These are phyloP conservation scores for Trichoderma oligosporum DNA, from an alignment of 2,329 filamentous ascomycete genomes.

Conservation along the genomic window DNA sequence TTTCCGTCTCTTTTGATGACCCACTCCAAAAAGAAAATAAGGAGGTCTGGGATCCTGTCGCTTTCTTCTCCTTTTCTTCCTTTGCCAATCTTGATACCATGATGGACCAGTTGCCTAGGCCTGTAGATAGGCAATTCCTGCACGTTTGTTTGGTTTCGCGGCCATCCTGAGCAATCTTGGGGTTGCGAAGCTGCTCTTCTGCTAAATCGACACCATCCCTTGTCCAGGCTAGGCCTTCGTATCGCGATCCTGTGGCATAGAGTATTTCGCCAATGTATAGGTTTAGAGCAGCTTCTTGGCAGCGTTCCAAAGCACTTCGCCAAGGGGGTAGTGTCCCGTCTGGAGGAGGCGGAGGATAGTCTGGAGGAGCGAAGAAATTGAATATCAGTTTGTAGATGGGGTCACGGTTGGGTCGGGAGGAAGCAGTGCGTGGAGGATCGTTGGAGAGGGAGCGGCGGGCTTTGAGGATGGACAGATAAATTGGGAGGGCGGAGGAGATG, in stretches of 20 bases:
- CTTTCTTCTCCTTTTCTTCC: conserved; percentile 43
- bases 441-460: conserved; percentile 62
- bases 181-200: conserved; percentile 59
- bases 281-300: conserved; percentile 82
- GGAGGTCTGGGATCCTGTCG: conserved; percentile 31
- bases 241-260: conserved; percentile 58
- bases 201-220: conserved; percentile 79
- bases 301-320: conserved; percentile 62
- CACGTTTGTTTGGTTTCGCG: conserved; percentile 53
- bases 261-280: conserved; percentile 93
- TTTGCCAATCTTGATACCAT: conserved; percentile 69
- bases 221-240: conserved; percentile 83
- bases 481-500: conserved; percentile 67
- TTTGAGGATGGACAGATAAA: conserved; percentile 79
- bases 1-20: conserved; percentile 35
- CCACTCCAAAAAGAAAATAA: conserved; percentile 39
- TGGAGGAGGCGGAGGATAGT: conserved; percentile 66
- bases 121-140: conserved; percentile 70
- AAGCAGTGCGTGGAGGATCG: conserved; percentile 27
- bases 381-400: conserved; percentile 25
- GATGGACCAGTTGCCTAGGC: conserved; percentile 74
- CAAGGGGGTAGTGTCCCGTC: conserved; percentile 66
- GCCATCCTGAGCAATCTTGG: conserved; percentile 31
- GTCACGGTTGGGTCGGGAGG: conserved; percentile 16
- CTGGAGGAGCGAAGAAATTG: conserved; percentile 42